Conservation (phyloP, 2,329 filamentous ascomycete genomes). For the Aspergillus sp. region DNA sequence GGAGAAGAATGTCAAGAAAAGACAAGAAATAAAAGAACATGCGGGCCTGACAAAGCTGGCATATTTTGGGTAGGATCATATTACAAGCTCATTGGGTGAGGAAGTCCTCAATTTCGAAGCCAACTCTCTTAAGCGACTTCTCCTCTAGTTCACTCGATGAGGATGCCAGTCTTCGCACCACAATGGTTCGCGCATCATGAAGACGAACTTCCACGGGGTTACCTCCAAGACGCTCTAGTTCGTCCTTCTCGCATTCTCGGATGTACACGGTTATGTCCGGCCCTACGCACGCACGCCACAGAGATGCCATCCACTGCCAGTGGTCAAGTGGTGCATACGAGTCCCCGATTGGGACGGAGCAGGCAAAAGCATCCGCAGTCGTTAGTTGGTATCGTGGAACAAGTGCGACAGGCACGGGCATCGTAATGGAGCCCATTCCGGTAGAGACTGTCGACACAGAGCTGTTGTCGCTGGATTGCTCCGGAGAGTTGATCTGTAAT, state of each 20-base stretch:
- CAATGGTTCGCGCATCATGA: conserved; percentile 51
- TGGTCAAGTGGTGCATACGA: conserved; percentile 81
- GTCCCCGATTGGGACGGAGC: conserved; percentile 72
- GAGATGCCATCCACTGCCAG: conserved; percentile 95
- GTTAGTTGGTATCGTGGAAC: conserved; percentile 79
- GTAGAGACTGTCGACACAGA: conserved; percentile 25
- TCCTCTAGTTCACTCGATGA: conserved; percentile 57
- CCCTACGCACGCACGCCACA: conserved; percentile 84
- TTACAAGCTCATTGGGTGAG: conserved; percentile 38
- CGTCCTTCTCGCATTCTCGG: conserved; percentile 42
- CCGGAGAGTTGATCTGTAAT: conserved; percentile 34
- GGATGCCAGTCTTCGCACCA: conserved; percentile 52
- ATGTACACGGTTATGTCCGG: conserved; percentile 63
- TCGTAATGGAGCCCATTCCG: conserved; percentile 11
- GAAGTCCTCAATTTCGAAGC: conserved; percentile 84
- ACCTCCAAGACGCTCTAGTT: conserved; percentile 44
- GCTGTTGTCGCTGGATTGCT: conserved; percentile 29
- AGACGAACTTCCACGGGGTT: conserved; percentile 58
- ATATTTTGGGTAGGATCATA: neutral
- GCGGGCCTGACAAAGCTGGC: conserved; percentile 1
- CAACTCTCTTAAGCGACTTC: conserved; percentile 70
- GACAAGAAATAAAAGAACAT: neutral
- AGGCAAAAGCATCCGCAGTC: conserved; percentile 73
- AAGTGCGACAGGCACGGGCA: conserved; percentile 67
- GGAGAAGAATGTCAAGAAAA: neutral